Evolutionary conservation across 768 basidiomycete species (phyloP).

Genomic region (button mushroom (Agaricus bisporus)): DNA sequence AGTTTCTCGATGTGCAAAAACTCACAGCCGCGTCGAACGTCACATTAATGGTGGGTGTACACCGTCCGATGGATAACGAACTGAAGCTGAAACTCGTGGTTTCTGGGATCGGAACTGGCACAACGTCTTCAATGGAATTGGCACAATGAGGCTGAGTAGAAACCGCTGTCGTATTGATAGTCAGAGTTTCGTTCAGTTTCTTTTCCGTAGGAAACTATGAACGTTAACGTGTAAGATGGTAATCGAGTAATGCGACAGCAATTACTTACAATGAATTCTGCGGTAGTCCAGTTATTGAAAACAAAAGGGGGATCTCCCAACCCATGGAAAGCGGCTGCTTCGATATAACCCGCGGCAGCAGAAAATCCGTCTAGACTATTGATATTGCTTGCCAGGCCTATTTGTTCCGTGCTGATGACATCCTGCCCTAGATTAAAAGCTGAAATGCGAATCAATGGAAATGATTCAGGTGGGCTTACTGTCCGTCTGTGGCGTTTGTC

Average conservation of each 20-base stretch:
- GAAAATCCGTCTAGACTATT: slow-evolving; percentile 44
- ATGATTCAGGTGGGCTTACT: slow-evolving; percentile 13
- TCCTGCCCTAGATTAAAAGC: slow-evolving; percentile 20
- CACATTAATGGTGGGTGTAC: slow-evolving; percentile 24
- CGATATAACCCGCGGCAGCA: slow-evolving; percentile 53
- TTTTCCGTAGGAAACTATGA: slow-evolving; percentile 35
- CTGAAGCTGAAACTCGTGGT: slow-evolving; percentile 29
- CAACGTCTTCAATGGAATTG: slow-evolving; percentile 25
- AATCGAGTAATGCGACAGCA: neutral
- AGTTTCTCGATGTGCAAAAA: neutral
- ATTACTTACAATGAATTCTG: slow-evolving; percentile 40
- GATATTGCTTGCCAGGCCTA: slow-evolving; percentile 42
- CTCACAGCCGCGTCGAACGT: slow-evolving; percentile 32
- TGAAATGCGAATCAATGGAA: neutral
- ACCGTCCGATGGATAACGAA: slow-evolving; percentile 45
- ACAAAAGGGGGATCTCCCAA: slow-evolving; percentile 58
- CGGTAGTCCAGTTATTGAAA: slow-evolving; percentile 42
- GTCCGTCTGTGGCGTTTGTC: slow-evolving; percentile 20
- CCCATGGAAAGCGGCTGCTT: slow-evolving; percentile 36
- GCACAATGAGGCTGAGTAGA: slow-evolving; percentile 42
- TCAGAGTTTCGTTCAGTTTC: slow-evolving; percentile 47
- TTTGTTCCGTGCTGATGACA: slow-evolving; percentile 33
- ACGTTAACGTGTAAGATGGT: neutral
- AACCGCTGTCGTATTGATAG: slow-evolving; percentile 47
- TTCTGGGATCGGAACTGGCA: slow-evolving; percentile 6